Percentiles rank a stretch among this genome's conserved stretches.
These are phyloP conservation scores for Talaromyces stipitatus DNA, from an alignment of 495 filamentous ascomycete species.

Conservation along the genomic window DNA sequence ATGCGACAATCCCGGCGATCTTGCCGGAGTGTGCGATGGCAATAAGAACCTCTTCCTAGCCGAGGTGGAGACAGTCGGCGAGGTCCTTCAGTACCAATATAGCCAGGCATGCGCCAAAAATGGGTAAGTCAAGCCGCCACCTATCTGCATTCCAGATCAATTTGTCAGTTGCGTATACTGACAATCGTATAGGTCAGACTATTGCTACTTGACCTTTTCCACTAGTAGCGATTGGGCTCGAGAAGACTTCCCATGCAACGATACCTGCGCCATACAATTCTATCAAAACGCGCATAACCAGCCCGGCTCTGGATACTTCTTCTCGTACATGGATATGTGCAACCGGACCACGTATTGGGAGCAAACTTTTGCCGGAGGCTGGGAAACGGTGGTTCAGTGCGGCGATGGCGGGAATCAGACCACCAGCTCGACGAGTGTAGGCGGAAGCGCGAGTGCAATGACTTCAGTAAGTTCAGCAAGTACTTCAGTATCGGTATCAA, in stretches of 20 bases:
- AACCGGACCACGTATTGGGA: conserved; percentile 16
- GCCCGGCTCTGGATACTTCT: conserved; percentile 18
- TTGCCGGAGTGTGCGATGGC: conserved; percentile 11
- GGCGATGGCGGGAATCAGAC: conserved; percentile 11
- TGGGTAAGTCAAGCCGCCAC: not conserved
- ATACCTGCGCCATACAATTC: conserved; percentile 18
- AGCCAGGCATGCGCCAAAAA: conserved; percentile 17
- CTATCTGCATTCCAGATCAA: not conserved
- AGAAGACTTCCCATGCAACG: conserved; percentile 14
- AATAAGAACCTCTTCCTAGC: not conserved
- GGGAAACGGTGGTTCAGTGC: conserved; percentile 17
- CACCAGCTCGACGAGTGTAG: conserved; percentile 11
- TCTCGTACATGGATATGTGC: conserved; percentile 13
- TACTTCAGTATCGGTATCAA: conserved; percentile 1
- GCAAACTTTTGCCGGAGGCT: conserved; percentile 15
- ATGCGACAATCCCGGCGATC: conserved; percentile 17
- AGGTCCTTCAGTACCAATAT: conserved; percentile 22
- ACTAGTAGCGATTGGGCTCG: conserved; percentile 11
- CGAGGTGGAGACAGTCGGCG: conserved; percentile 17
- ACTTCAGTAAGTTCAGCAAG: conserved; percentile 8
- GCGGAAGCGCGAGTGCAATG: conserved; percentile 11
- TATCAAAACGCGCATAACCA: conserved; percentile 19
- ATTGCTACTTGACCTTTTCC: conserved; percentile 18
- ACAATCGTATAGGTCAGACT: conserved; percentile 13
- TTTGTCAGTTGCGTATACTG: not conserved